Base-by-base conservation (phyloP, 345 rosid genomes). In the Clausena lansium region DNA sequence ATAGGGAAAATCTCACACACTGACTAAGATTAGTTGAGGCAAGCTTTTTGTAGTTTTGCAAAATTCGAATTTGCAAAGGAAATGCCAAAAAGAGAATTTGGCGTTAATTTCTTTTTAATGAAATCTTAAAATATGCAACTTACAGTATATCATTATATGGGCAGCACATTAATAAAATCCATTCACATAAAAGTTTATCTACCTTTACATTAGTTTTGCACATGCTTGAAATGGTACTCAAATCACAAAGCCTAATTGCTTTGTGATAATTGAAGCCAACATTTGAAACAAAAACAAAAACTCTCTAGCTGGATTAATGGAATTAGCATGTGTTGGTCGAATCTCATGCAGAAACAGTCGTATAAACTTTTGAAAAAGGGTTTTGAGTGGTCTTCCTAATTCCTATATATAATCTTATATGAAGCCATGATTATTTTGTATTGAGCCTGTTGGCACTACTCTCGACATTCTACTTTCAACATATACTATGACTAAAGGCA, bases 401-500 rank as follows among this genome's bases (percentile, higher is more conserved):
- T 63, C 39, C 25, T 2, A 4, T 19, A 32, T 57, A 65, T 54
- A 68, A 10, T 45, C 73, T 38, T 30, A 25, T 27, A 67, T 19
- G 38, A 57, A 32, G 55, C 59, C 41, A 63, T 64, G 65, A 69
- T 76, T 79, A 36, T 74, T 2, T 45, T 67, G 71, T 77, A 50
- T 47, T 57, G 45, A 9, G 30, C 35, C 4, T 55, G 50, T 30
- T 61, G 38, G 69, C 81, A 63, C 77, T 69, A 35, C 67, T 55
- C 60, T 74, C 79, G 74, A 77, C 83, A 39, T 69, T 39, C 67
- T 68, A 9, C 76, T 61, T 75, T 82, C 45, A 15, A 60, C 32
- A 36, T 14, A n/a, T 27, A 71, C 54, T 20, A 52, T 28, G 52
- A 50, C 30, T 7, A 54, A 76, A 64, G 67, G 63, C 78, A 77